Evolutionary conservation across 2,329 filamentous ascomycete species (phyloP).

Genomic region (Juglanconis oblonga): DNA sequence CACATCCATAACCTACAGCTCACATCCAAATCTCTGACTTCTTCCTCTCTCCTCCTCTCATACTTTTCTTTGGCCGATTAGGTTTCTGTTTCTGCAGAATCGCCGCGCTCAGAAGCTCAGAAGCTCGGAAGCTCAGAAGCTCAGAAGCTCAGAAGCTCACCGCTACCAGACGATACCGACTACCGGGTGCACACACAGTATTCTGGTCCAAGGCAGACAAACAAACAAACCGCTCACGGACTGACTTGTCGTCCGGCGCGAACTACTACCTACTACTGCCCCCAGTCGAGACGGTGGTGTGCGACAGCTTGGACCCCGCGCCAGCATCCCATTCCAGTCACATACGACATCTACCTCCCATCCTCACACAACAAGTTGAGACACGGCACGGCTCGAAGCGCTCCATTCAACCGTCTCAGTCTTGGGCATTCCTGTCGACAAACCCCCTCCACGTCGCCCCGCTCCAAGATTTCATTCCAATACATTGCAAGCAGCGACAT

Average conservation of each 20-base stretch:
- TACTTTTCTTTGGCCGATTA: no score
- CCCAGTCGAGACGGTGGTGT: no score
- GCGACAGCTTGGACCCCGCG: background rate
- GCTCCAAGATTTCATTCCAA: background rate
- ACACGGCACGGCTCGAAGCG: slow-evolving; percentile 12
- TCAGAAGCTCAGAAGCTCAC: background rate
- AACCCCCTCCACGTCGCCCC: background rate
- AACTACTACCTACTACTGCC: no score
- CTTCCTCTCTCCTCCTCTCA: slow-evolving; percentile 1
- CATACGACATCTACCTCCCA: background rate
- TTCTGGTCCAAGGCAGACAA: no score
- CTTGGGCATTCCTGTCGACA: background rate
- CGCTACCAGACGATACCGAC: background rate
- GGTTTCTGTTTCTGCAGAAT: no score
- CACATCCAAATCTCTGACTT: slow-evolving; percentile 1
- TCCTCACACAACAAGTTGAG: slow-evolving; percentile 5
- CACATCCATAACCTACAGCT: slow-evolving; percentile 1
- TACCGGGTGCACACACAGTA: no score
- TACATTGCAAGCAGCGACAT: background rate
- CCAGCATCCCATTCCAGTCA: background rate
- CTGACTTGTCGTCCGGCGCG: no score
- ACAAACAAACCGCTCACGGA: no score
- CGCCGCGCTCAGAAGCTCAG: no score
- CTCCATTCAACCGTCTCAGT: background rate
- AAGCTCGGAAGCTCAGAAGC: no score